phyloP scores from a whole-genome alignment of 164 flowering plant genomes.

The Chloranthus sessilifolius region DNA sequence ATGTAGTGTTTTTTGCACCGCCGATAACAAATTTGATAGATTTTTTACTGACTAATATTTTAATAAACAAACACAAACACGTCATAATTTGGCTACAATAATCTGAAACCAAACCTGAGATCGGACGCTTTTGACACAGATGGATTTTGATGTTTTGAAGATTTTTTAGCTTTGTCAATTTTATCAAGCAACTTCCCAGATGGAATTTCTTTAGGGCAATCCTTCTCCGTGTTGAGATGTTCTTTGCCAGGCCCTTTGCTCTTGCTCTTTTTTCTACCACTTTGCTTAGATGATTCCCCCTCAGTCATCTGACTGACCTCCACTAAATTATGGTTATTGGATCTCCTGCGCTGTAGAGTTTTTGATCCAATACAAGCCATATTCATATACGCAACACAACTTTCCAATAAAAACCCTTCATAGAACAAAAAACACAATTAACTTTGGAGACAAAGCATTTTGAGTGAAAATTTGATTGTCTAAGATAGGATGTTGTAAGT shows the following conservation, averaged over 20 bases:
- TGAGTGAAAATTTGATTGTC: no score
- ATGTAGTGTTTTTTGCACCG: no score
- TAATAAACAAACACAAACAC: no score
- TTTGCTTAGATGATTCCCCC: constrained; percentile 21
- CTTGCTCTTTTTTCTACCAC: constrained; percentile 26
- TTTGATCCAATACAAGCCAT: constrained; percentile 44
- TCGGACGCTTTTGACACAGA: constrained; percentile 25
- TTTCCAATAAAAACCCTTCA: background rate
- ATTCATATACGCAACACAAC: background rate
- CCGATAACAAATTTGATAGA: no score
- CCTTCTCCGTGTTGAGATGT: constrained; percentile 17
- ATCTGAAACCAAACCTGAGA: constrained; percentile 37
- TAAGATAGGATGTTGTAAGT: no score
- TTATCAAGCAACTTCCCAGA: constrained; percentile 13
- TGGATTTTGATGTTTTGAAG: constrained; percentile 17
- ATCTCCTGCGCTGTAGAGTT: constrained; percentile 32
- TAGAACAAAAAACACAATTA: background rate
- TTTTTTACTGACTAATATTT: no score
- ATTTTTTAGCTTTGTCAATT: constrained; percentile 17
- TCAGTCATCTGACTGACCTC: constrained; percentile 28
- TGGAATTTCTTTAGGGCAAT: constrained; percentile 13
- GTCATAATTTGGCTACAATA: background rate
- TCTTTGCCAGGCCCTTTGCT: constrained; percentile 28
- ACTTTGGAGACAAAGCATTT: no score
- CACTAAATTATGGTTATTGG: constrained; percentile 4